Percentiles rank a stretch among this genome's conserved stretches.
Evolutionary conservation across 768 basidiomycete species (phyloP).

Genomic region (Suillus occidentalis): DNA sequence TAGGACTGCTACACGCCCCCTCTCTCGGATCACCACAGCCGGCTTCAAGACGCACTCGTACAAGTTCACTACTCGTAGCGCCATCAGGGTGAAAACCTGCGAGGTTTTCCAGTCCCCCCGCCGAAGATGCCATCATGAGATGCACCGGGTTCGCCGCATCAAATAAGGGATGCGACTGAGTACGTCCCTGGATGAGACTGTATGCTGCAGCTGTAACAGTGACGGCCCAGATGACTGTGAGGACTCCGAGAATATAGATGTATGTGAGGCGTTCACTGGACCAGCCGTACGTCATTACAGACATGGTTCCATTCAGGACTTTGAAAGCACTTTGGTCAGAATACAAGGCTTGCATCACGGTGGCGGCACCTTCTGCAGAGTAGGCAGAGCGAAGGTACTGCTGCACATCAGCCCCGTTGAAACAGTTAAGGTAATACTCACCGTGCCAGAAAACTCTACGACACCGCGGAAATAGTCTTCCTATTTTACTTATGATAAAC

Average conservation of each 20-base stretch:
- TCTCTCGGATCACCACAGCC: not conserved
- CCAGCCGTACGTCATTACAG: conserved; percentile 3
- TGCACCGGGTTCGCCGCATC: not conserved
- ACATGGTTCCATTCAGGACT: conserved; percentile 2
- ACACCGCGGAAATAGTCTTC: conserved; percentile 8
- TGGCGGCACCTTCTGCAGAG: conserved; percentile 2
- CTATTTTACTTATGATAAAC: not conserved
- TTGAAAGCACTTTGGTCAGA: not conserved
- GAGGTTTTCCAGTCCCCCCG: not conserved
- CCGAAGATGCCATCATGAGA: not conserved
- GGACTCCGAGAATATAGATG: not conserved
- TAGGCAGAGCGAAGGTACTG: conserved; percentile 11
- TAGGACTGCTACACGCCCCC: too few species aligned
- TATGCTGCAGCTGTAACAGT: not conserved
- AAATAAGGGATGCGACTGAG: not conserved
- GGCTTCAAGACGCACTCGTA: not conserved
- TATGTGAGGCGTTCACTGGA: not conserved
- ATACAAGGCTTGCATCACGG: not conserved
- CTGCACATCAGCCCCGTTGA: not conserved
- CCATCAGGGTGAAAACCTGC: not conserved
- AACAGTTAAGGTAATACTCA: not conserved
- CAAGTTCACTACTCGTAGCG: not conserved
- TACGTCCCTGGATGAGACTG: not conserved
- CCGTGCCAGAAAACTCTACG: conserved; percentile 11
- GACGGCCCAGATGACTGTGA: not conserved